Percentiles rank a stretch among this genome's conserved stretches.
These are phyloP conservation scores for Xylaria telfairii DNA, from an alignment of 495 filamentous ascomycete species.

Conservation along the genomic window DNA sequence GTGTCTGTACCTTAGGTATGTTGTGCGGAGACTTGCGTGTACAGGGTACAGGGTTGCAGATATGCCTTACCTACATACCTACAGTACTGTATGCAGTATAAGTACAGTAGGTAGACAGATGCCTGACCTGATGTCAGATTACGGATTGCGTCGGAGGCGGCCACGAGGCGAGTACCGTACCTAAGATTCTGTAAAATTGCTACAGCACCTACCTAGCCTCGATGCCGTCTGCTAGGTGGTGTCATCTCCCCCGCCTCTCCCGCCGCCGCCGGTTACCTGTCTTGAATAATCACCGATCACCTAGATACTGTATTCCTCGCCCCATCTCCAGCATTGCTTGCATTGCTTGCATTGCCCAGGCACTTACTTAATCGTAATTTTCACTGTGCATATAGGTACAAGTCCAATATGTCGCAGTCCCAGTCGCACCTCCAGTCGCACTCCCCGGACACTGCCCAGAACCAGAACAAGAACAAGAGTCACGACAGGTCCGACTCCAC, in stretches of 20 bases:
- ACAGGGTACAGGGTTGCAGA: background rate
- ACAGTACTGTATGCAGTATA: too few relatives aligned
- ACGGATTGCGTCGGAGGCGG: background rate
- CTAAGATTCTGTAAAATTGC: too few relatives aligned
- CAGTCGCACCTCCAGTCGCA: too few relatives aligned
- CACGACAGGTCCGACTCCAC: conserved; percentile 9
- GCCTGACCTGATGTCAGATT: too few relatives aligned
- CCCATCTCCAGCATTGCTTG: background rate
- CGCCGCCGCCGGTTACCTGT: background rate
- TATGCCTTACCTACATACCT: too few relatives aligned
- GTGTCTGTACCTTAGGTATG: too few relatives aligned
- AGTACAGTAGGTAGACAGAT: too few relatives aligned
- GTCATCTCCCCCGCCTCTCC: background rate
- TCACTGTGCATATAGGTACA: conserved; percentile 8
- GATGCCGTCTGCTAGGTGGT: conserved; percentile 3
- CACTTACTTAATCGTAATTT: background rate
- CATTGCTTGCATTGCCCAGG: background rate
- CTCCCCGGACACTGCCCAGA: conserved; percentile 2
- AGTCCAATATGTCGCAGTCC: conserved; percentile 17
- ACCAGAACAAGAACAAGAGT: background rate
- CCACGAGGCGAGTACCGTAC: background rate
- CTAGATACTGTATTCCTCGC: background rate
- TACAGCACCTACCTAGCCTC: too few relatives aligned
- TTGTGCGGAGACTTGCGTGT: background rate
- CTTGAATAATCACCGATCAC: background rate